Percentiles rank a stretch among this genome's conserved stretches.
phyloP scores from a whole-genome alignment of 768 basidiomycete species.

The Suillus ampliporus region DNA sequence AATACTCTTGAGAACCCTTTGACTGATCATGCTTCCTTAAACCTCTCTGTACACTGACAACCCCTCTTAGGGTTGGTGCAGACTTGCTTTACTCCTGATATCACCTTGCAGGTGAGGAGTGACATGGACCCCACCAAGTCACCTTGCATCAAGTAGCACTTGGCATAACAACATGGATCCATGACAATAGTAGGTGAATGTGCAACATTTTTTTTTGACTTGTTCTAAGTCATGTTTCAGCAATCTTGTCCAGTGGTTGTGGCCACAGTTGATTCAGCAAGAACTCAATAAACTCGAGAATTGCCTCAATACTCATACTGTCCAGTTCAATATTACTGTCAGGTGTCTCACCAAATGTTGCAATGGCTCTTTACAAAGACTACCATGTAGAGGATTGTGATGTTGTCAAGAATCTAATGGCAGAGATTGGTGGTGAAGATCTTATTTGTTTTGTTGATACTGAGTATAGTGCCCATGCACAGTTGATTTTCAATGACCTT shows the following conservation, averaged over 20 bases:
- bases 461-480: slow-evolving; percentile 23
- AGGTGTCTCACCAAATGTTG: slow-evolving; percentile 28
- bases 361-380: slow-evolving; percentile 18
- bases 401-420: slow-evolving; percentile 27
- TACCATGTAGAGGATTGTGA: slow-evolving; percentile 24
- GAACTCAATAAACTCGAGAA: slow-evolving; percentile 26
- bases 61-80: too few species aligned
- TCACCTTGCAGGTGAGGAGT: too few species aligned
- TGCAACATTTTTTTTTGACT: neutral
- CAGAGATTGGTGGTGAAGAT: slow-evolving; percentile 27
- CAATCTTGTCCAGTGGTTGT: slow-evolving; percentile 37
- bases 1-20: too few species aligned
- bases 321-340: slow-evolving; percentile 22
- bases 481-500: slow-evolving; percentile 19
- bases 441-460: slow-evolving; percentile 24
- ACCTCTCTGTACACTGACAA: too few species aligned
- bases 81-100: too few species aligned
- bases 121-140: too few species aligned
- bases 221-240: slow-evolving; percentile 17
- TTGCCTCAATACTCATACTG: slow-evolving; percentile 22
- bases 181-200: slow-evolving; percentile 19
- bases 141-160: too few species aligned
- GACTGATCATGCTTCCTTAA: too few species aligned
- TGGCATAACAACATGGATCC: too few species aligned
- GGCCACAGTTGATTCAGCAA: slow-evolving; percentile 33